Evolutionary conservation across 305 asterid genomes (phyloP).

Genomic region (Fraxinus sp.): DNA sequence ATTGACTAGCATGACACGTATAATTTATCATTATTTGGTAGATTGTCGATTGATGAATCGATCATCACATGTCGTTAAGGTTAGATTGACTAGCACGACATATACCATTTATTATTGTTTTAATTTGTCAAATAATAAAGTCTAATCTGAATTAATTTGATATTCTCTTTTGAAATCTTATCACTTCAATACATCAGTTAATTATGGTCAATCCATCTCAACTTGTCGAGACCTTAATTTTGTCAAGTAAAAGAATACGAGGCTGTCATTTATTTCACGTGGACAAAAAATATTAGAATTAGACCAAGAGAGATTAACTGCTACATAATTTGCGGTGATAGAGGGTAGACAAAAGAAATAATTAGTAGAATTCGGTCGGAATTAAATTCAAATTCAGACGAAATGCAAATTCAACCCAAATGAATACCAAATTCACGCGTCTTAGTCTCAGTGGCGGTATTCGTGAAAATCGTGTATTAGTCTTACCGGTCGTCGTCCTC

Average conservation of each 20-base stretch:
- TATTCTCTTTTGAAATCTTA: no score
- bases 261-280: background rate
- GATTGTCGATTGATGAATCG: background rate
- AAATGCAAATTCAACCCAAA: slow-evolving; percentile 49
- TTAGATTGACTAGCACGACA: background rate
- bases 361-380: slow-evolving; percentile 54
- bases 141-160: no score
- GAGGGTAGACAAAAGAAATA: background rate
- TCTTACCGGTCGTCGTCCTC: slow-evolving; percentile 28
- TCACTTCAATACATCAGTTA: background rate
- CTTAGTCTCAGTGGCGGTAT: slow-evolving; percentile 19
- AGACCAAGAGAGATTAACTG: slow-evolving; percentile 41
- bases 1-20: background rate
- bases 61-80: background rate
- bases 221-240: background rate
- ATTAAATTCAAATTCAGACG: slow-evolving; percentile 53
- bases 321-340: slow-evolving; percentile 71
- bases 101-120: background rate
- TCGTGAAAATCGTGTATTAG: slow-evolving; percentile 60
- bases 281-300: slow-evolving; percentile 1
- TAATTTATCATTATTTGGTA: no score
- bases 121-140: no score
- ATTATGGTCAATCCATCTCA: background rate
- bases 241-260: background rate
- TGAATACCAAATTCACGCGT: slow-evolving; percentile 73